phyloP scores from a whole-genome alignment of 371 early-diverging fungal genomes.

The Saksenaea oblongispora region DNA sequence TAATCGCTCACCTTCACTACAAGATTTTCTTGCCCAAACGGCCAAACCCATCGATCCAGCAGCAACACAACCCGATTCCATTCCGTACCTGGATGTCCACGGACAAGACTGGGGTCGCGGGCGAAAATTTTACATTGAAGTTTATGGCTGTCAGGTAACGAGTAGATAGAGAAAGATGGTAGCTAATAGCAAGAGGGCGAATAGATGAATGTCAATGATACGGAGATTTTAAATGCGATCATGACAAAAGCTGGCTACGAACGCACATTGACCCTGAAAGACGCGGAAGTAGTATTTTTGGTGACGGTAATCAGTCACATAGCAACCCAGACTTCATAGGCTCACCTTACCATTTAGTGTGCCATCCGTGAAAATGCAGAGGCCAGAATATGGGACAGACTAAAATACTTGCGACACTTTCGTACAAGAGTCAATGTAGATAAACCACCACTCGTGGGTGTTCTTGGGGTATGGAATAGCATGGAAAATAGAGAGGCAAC shows the following conservation, averaged over 20 bases:
- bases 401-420: constrained; percentile 59
- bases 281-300: constrained; percentile 73
- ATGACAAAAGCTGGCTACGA: constrained; percentile 71
- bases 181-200: not conserved
- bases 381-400: constrained; percentile 72
- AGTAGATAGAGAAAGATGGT: too few relatives aligned
- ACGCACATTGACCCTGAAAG: constrained; percentile 53
- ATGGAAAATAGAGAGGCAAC: not conserved
- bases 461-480: constrained; percentile 67
- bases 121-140: constrained; percentile 68
- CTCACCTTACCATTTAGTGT: constrained; percentile 43
- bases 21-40: constrained; percentile 50
- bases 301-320: constrained; percentile 55
- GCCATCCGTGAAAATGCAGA: constrained; percentile 83
- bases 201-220: constrained; percentile 79
- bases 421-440: constrained; percentile 50
- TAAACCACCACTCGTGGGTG: constrained; percentile 72
- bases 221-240: constrained; percentile 78
- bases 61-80: constrained; percentile 30
- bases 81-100: constrained; percentile 60
- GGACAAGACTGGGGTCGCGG: constrained; percentile 42
- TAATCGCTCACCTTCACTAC: constrained; percentile 67
- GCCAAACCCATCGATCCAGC: constrained; percentile 20
- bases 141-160: constrained; percentile 76
- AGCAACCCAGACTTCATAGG: not conserved